Evolutionary conservation across 2,329 filamentous ascomycete genomes (phyloP).

Genomic region (Talaromyces sp.): DNA sequence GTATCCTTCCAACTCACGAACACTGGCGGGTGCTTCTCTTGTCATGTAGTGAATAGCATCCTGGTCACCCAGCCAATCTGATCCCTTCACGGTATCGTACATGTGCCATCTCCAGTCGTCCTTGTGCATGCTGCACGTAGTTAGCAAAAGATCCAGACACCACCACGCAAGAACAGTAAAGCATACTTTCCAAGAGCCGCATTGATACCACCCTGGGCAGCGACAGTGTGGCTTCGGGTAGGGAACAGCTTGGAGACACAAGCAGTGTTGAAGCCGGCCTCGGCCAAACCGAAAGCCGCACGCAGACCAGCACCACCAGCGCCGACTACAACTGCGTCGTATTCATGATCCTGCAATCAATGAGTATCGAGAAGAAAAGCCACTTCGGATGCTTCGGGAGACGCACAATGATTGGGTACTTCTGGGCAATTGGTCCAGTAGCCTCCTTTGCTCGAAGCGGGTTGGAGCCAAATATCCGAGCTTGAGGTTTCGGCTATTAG

Average conservation of each 20-base stretch:
- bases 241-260: constrained; percentile 61
- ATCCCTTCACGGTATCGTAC: constrained; percentile 98
- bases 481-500: constrained; percentile 40
- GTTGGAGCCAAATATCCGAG: constrained; percentile 78
- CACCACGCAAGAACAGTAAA: neutral
- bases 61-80: constrained; percentile 95
- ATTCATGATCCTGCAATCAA: constrained; percentile 75
- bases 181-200: constrained; percentile 40
- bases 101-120: constrained; percentile 99
- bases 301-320: constrained; percentile 59
- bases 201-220: constrained; percentile 61
- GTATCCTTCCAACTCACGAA: constrained; percentile 95
- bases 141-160: neutral
- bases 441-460: constrained; percentile 91
- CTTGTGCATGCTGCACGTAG: constrained; percentile 77
- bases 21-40: constrained; percentile 81
- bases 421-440: constrained; percentile 74
- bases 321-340: constrained; percentile 84
- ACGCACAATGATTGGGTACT: constrained; percentile 85
- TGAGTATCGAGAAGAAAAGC: constrained; percentile 11
- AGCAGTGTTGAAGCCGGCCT: constrained; percentile 59
- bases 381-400: constrained; percentile 31
- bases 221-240: constrained; percentile 59
- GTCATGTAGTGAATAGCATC: constrained; percentile 99
- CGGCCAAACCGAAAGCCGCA: constrained; percentile 58